Percentiles rank a stretch among this genome's conserved stretches.
These are phyloP conservation scores for Aspergillus versicolor DNA, from an alignment of 2,329 filamentous ascomycete species.

Conservation along the genomic window DNA sequence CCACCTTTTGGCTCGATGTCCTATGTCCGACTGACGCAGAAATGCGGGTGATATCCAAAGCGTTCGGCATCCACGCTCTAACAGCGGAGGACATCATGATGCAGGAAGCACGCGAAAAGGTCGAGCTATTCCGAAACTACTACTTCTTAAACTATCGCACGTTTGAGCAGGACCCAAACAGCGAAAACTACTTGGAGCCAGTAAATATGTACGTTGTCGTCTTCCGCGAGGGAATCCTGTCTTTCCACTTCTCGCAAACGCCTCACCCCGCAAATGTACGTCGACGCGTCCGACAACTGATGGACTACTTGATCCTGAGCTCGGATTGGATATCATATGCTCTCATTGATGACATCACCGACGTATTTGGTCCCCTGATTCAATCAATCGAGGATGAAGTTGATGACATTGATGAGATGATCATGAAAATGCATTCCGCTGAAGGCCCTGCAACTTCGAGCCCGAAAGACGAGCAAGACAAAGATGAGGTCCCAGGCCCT, in stretches of 20 bases:
- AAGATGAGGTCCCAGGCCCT: constrained; percentile 43
- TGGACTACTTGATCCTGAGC: constrained; percentile 87
- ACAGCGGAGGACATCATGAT: constrained; percentile 97
- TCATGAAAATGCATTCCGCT: constrained; percentile 73
- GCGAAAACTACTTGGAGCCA: constrained; percentile 86
- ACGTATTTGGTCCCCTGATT: constrained; percentile 90
- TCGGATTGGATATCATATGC: constrained; percentile 99
- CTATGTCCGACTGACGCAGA: constrained; percentile 87
- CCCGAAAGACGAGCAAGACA: constrained; percentile 37
- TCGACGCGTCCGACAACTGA: constrained; percentile 85
- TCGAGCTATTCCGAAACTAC: constrained; percentile 94
- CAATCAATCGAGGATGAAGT: constrained; percentile 93
- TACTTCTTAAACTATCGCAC: constrained; percentile 99
- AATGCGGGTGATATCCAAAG: constrained; percentile 89
- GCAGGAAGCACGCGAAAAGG: constrained; percentile 96
- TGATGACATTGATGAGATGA: constrained; percentile 92
- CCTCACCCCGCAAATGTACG: constrained; percentile 96
- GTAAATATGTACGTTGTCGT: constrained; percentile 98
- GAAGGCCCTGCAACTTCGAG: constrained; percentile 37
- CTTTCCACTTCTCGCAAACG: constrained; percentile 95
- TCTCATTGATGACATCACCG: constrained; percentile 96
- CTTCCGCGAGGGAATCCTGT: constrained; percentile 91
- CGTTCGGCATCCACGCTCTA: constrained; percentile 93
- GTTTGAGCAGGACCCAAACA: constrained; percentile 91
- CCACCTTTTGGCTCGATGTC: constrained; percentile 96